phyloP scores from a whole-genome alignment of 1,284 basidiomycete species.

The Trichosporon ovoides region DNA sequence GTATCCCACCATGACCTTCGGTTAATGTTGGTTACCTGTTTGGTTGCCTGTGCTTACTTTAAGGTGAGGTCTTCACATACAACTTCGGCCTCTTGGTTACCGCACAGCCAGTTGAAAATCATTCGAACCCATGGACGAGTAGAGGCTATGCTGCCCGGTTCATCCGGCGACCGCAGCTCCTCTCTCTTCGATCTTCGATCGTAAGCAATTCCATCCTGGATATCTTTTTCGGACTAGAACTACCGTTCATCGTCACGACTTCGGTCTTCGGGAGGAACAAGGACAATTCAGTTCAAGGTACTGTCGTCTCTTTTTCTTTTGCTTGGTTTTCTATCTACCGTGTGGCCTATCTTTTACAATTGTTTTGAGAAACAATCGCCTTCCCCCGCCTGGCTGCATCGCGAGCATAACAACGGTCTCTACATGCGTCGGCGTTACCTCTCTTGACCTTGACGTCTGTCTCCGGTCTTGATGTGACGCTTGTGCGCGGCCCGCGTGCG shows the following conservation, averaged over 20 bases:
- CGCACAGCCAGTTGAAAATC: slow-evolving; percentile 3
- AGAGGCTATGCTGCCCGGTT: not conserved
- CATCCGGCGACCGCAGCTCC: not conserved
- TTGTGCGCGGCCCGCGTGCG: slow-evolving; percentile 17
- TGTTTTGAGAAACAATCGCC: slow-evolving; percentile 13
- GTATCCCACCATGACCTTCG: slow-evolving; percentile 5
- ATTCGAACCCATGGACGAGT: not conserved
- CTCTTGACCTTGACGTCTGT: slow-evolving; percentile 18
- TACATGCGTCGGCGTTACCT: slow-evolving; percentile 5
- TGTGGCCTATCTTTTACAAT: not conserved
- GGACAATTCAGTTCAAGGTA: slow-evolving; percentile 7
- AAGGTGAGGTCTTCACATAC: slow-evolving; percentile 1
- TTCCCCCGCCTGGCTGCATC: slow-evolving; percentile 30
- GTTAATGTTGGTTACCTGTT: slow-evolving; percentile 5
- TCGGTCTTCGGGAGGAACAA: not conserved
- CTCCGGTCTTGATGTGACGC: slow-evolving; percentile 11
- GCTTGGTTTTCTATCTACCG: slow-evolving; percentile 10
- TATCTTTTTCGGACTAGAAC: slow-evolving; percentile 1
- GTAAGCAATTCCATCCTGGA: not conserved
- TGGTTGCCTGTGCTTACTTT: slow-evolving; percentile 3
- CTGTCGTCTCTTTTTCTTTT: slow-evolving; percentile 3
- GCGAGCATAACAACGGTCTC: slow-evolving; percentile 20
- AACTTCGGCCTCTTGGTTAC: not conserved
- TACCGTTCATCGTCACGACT: slow-evolving; percentile 2
- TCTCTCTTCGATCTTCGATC: not conserved